Percentiles rank a stretch among this genome's conserved stretches.
phyloP scores from a whole-genome alignment of 1,284 basidiomycete genomes.

The Heimioporus retisporus region DNA sequence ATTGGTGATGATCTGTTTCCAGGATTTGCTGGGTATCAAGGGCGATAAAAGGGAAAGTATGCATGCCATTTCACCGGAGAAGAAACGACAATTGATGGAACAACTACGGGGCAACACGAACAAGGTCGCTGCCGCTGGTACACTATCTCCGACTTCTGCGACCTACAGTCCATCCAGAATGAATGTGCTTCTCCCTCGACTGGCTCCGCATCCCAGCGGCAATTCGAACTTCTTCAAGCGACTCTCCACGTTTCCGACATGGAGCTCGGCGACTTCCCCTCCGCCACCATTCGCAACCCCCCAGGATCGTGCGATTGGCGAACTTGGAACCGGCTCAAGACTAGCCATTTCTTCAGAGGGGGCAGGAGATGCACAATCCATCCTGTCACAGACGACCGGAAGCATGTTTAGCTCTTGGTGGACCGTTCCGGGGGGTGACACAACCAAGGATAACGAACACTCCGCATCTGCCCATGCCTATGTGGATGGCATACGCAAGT shows the following conservation, averaged over 20 bases:
- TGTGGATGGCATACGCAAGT: conserved; percentile 64
- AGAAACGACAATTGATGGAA: conserved; percentile 76
- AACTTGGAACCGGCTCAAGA: conserved; percentile 43
- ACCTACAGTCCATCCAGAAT: conserved; percentile 73
- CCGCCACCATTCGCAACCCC: conserved; percentile 40
- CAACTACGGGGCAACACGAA: conserved; percentile 46
- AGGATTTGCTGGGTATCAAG: conserved; percentile 83
- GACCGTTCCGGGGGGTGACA: conserved; percentile 70
- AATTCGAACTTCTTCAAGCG: conserved; percentile 76
- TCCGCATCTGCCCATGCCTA: conserved; percentile 67
- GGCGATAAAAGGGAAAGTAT: conserved; percentile 75
- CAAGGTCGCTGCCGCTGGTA: no score
- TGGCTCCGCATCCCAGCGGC: conserved; percentile 77
- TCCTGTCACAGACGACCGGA: conserved; percentile 79
- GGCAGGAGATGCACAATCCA: conserved; percentile 45
- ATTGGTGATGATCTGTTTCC: conserved; percentile 16
- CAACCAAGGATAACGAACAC: conserved; percentile 48
- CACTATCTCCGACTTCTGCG: conserved; percentile 47
- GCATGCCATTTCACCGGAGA: conserved; percentile 70
- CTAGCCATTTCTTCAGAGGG: conserved; percentile 39
- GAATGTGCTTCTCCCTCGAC: conserved; percentile 65
- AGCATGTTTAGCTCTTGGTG: conserved; percentile 83
- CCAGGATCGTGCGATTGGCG: conserved; percentile 50
- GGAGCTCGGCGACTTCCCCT: conserved; percentile 57
- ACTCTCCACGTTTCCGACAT: conserved; percentile 73